phyloP scores from a whole-genome alignment of 2,329 filamentous ascomycete genomes.

The Nemania sp. region DNA sequence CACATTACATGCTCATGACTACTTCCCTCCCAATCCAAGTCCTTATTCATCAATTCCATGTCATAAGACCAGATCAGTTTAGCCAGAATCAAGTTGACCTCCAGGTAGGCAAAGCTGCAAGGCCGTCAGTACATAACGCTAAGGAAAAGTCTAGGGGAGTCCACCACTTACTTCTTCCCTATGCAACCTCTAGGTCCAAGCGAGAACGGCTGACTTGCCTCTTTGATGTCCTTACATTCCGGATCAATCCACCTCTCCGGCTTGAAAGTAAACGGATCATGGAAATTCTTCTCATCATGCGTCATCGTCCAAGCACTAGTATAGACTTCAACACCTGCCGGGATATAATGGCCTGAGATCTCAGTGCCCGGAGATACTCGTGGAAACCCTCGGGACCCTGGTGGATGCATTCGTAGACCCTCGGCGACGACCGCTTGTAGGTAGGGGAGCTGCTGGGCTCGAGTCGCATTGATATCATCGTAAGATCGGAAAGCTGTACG shows the following conservation, averaged over 20 bases:
- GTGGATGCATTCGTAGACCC: conserved; percentile 5
- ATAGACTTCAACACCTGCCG: conserved; percentile 16
- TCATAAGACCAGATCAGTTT: conserved; percentile 18
- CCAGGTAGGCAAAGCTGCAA: conserved; percentile 10
- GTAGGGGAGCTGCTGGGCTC: conserved; percentile 13
- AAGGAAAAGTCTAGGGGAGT: background rate
- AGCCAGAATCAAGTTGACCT: conserved; percentile 6
- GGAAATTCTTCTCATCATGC: conserved; percentile 7
- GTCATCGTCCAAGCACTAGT: conserved; percentile 14
- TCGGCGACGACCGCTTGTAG: conserved; percentile 15
- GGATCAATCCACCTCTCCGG: conserved; percentile 12
- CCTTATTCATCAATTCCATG: conserved; percentile 6
- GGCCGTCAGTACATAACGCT: background rate
- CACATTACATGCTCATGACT: conserved; percentile 11
- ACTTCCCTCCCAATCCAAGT: conserved; percentile 8
- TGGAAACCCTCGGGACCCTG: conserved; percentile 12
- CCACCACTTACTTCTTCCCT: conserved; percentile 11
- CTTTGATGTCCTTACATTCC: conserved; percentile 6
- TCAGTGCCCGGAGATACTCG: conserved; percentile 3
- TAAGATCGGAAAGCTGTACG: background rate
- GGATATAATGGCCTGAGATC: conserved; percentile 8
- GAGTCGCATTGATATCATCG: conserved; percentile 12
- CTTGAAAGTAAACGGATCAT: conserved; percentile 5
- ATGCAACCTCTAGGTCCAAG: conserved; percentile 7
- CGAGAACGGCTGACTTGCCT: conserved; percentile 16